Percentiles rank a stretch among this genome's conserved stretches.
Conservation (phyloP, 306 rosid species). For the Benincasa hispida region DNA sequence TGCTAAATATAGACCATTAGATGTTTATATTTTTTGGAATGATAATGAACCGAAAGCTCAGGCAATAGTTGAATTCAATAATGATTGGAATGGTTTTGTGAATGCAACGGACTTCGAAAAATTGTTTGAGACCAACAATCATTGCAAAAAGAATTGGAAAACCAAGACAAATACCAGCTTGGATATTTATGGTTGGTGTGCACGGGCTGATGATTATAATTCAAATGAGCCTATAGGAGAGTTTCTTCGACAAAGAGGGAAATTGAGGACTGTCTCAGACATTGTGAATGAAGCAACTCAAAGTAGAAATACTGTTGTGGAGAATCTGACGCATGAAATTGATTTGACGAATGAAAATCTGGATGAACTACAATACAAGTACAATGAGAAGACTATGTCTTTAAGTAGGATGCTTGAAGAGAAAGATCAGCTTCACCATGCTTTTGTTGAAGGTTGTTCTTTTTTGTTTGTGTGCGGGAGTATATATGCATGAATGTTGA, state of each 20-base stretch:
- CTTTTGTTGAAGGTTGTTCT: constrained; percentile 60
- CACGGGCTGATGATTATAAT: constrained; percentile 62
- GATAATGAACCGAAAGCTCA: constrained; percentile 22
- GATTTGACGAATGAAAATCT: constrained; percentile 62
- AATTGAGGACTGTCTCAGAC: constrained; percentile 63
- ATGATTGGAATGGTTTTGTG: constrained; percentile 72
- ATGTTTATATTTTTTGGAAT: constrained; percentile 24
- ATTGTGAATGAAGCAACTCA: constrained; percentile 63
- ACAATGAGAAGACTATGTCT: constrained; percentile 66
- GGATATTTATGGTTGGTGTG: constrained; percentile 73
- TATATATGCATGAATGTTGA: not conserved
- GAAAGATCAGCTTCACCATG: constrained; percentile 63
- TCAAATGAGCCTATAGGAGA: constrained; percentile 60
- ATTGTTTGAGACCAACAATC: constrained; percentile 31
- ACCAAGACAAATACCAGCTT: constrained; percentile 23
- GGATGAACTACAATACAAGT: constrained; percentile 44
- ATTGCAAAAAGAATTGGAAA: constrained; percentile 56
- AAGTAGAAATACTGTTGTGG: constrained; percentile 49
- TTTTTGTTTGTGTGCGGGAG: not conserved
- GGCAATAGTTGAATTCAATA: constrained; percentile 46
- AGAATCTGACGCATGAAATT: constrained; percentile 47
- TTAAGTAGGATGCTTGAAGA: constrained; percentile 75
- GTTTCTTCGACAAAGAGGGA: constrained; percentile 67
- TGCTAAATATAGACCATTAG: constrained; percentile 39
- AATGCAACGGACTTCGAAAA: constrained; percentile 69